Evolutionary conservation across 2,329 filamentous ascomycete species (phyloP).

Genomic region (Calycina herbarum): DNA sequence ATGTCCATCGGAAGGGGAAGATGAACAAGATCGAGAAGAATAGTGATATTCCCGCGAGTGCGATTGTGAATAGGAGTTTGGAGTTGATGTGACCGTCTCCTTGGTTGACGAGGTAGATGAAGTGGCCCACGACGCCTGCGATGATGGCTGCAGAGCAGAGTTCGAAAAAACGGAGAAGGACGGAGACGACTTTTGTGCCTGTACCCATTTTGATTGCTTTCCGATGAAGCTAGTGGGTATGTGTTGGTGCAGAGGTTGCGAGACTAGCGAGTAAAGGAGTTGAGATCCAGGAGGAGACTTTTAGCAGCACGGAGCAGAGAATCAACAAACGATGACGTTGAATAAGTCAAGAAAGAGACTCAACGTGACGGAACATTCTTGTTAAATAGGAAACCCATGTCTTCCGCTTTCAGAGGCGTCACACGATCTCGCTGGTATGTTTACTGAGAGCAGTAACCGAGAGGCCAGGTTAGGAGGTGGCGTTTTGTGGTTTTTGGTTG

Average conservation of each 20-base stretch:
- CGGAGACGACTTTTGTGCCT: not conserved
- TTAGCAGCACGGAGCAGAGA: not conserved
- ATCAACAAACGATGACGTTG: not conserved
- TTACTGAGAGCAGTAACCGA: not conserved
- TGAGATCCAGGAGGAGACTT: not conserved
- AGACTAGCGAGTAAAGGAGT: not conserved
- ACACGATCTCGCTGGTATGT: not conserved
- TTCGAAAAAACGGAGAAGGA: constrained; percentile 6
- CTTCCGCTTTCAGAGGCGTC: not conserved
- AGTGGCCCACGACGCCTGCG: constrained; percentile 7
- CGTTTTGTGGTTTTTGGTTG: not conserved
- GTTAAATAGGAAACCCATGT: not conserved
- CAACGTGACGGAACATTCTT: not conserved
- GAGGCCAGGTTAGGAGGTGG: not conserved
- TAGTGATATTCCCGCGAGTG: constrained; percentile 10
- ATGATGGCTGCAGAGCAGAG: constrained; percentile 11
- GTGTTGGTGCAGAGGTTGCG: not conserved
- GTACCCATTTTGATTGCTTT: constrained; percentile 7
- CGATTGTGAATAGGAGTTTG: constrained; percentile 6
- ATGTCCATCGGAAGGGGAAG: not conserved
- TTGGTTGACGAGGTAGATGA: not conserved
- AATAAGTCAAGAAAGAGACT: not conserved
- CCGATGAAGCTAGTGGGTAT: not conserved
- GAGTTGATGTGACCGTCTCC: not conserved
- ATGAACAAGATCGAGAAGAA: constrained; percentile 10